A percentile compares a stretch with the other conserved stretches of the same genome.
Conservation (phyloP, 2,329 filamentous ascomycete species). For the Verticillium dahliae region DNA sequence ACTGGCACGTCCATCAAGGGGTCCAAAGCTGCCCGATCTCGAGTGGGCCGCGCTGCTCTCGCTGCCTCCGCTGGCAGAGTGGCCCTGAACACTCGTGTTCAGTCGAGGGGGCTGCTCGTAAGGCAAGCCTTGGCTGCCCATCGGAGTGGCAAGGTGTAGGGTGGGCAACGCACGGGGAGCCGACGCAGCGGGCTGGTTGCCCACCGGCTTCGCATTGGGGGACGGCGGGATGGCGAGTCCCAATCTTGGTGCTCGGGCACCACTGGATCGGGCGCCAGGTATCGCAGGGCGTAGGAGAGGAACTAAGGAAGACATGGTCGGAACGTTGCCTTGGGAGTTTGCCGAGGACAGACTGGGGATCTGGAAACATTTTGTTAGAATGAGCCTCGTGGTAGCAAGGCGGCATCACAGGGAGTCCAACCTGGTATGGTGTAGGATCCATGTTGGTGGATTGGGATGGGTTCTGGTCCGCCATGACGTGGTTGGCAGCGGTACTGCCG, state of each 20-base stretch:
- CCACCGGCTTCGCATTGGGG: slow-evolving; percentile 72
- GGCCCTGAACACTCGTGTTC: slow-evolving; percentile 45
- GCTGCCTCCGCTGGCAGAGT: slow-evolving; percentile 69
- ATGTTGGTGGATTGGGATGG: slow-evolving; percentile 7
- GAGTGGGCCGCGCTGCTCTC: slow-evolving; percentile 76
- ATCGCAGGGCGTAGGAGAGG: slow-evolving; percentile 80
- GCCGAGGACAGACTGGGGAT: slow-evolving; percentile 21
- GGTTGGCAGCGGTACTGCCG: background rate
- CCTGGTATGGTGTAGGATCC: slow-evolving; percentile 10
- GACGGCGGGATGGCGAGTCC: slow-evolving; percentile 88
- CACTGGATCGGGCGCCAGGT: slow-evolving; percentile 51
- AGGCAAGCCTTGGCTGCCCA: slow-evolving; percentile 69
- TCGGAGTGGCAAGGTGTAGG: slow-evolving; percentile 79
- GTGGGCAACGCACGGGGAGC: slow-evolving; percentile 57
- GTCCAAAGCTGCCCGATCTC: slow-evolving; percentile 76
- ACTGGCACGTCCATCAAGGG: slow-evolving; percentile 67
- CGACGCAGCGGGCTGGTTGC: slow-evolving; percentile 35
- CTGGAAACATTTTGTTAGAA: background rate
- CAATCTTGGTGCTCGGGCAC: slow-evolving; percentile 65
- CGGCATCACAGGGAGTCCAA: slow-evolving; percentile 1
- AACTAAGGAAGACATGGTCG: slow-evolving; percentile 67
- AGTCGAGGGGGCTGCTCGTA: slow-evolving; percentile 56
- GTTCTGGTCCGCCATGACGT: slow-evolving; percentile 10
- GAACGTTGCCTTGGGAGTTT: slow-evolving; percentile 23
- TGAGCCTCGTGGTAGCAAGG: background rate